Evolutionary conservation across 768 basidiomycete genomes (phyloP).

Genomic region (Suillus cothurnatus): DNA sequence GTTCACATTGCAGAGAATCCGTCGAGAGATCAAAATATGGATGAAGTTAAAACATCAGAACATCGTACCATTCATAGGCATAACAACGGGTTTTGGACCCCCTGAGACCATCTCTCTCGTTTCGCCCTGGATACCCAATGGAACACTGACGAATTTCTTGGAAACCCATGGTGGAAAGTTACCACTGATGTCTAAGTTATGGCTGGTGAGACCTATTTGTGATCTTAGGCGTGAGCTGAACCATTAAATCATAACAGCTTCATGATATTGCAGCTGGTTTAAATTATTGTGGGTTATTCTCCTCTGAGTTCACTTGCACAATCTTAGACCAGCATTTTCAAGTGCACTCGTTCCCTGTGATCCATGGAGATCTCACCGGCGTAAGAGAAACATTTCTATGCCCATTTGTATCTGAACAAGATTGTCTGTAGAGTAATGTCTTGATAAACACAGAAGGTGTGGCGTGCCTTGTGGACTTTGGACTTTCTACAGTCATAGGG

Average conservation of each 20-base stretch:
- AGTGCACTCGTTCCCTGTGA: conserved; percentile 2
- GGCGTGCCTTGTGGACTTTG: conserved; percentile 42
- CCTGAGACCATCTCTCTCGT: conserved; percentile 26
- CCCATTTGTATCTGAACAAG: not conserved
- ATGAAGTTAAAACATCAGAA: conserved; percentile 25
- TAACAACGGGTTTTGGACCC: conserved; percentile 29
- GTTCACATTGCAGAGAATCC: conserved; percentile 19
- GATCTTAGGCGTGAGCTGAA: not conserved
- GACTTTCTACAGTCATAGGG: conserved; percentile 44
- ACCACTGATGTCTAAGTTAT: conserved; percentile 7
- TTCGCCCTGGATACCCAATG: conserved; percentile 34
- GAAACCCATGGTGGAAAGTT: conserved; percentile 1
- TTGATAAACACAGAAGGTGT: conserved; percentile 17
- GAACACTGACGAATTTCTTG: conserved; percentile 24
- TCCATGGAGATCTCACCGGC: conserved; percentile 43
- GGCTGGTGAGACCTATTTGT: conserved; percentile 15
- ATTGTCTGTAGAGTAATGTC: conserved; percentile 18
- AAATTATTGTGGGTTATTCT: not conserved
- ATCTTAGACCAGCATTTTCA: not conserved
- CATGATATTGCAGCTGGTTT: conserved; percentile 5
- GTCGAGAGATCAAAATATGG: conserved; percentile 34
- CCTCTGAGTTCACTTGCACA: not conserved
- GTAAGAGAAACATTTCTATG: conserved; percentile 21
- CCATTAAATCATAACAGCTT: not conserved
- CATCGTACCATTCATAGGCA: conserved; percentile 31